Conservation (phyloP, 192 early-diverging fungal species). For the Lobosporangium transversale region DNA sequence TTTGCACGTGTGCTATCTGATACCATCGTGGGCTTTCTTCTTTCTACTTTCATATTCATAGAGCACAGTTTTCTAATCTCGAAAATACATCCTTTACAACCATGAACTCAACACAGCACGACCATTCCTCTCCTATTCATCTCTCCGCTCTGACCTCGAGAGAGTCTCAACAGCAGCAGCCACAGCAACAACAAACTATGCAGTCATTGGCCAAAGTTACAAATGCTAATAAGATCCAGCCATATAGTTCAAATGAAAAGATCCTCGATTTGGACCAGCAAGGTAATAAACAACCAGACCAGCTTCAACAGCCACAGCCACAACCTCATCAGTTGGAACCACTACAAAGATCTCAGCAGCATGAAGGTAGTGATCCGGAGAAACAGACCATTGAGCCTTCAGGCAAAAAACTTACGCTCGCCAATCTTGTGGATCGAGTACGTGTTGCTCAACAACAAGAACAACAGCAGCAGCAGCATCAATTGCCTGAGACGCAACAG, state of each 20-base stretch:
- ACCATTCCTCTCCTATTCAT: slow-evolving; percentile 5
- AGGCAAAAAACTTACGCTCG: slow-evolving; percentile 8
- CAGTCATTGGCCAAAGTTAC: no score
- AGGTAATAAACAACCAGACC: not conserved
- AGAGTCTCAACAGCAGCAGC: slow-evolving; percentile 2
- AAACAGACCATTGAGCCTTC: not conserved
- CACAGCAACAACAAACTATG: not conserved
- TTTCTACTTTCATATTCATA: no score
- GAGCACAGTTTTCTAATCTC: no score
- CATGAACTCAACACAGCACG: slow-evolving; percentile 10
- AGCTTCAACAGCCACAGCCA: slow-evolving; percentile 5
- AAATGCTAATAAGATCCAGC: slow-evolving; percentile 8
- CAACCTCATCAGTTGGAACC: slow-evolving; percentile 11
- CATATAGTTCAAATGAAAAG: not conserved
- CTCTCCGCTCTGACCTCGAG: slow-evolving; percentile 15
- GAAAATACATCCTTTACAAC: no score
- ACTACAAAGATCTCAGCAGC: slow-evolving; percentile 4
- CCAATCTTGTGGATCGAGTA: slow-evolving; percentile 22
- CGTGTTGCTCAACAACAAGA: slow-evolving; percentile 19
- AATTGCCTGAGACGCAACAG: not conserved
- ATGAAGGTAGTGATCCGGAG: not conserved
- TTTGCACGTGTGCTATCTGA: no score
- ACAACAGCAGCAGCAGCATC: not conserved
- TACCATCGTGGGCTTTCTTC: no score
- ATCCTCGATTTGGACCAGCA: not conserved